Percentiles rank a stretch among this genome's conserved stretches.
phyloP scores from a whole-genome alignment of 805 yeast species.

The Saccharomycopsis synnaedendra region DNA sequence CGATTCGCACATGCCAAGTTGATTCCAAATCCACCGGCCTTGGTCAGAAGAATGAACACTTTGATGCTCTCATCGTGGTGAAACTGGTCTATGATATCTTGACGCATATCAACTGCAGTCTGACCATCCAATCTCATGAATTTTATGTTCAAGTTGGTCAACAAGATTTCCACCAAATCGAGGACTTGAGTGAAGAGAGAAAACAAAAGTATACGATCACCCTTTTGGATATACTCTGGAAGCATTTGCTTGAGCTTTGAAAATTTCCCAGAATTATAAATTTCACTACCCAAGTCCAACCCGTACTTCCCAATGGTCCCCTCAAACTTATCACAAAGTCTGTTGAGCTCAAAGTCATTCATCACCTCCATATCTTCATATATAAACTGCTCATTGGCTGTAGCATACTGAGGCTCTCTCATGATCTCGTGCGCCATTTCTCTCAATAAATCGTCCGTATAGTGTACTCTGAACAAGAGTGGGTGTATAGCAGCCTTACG shows the following conservation, averaged over 20 bases:
- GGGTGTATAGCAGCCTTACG: conserved; percentile 95
- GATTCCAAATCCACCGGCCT: conserved; percentile 98
- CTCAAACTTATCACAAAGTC: conserved; percentile 63
- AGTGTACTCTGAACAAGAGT: conserved; percentile 59
- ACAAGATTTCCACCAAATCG: conserved; percentile 72
- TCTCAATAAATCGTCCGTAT: conserved; percentile 40
- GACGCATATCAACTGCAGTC: conserved; percentile 88
- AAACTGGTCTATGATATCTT: conserved; percentile 80
- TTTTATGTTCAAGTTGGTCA: conserved; percentile 51
- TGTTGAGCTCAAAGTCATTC: conserved; percentile 83
- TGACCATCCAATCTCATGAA: conserved; percentile 88
- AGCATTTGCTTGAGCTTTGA: conserved; percentile 43
- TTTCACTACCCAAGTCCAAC: conserved; percentile 43
- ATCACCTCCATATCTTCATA: conserved; percentile 91
- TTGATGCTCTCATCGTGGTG: conserved; percentile 76
- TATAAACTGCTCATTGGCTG: conserved; percentile 69
- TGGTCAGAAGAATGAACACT: conserved; percentile 80
- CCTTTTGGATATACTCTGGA: conserved; percentile 39
- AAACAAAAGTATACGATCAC: conserved; percentile 67
- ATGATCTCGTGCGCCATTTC: conserved; percentile 71
- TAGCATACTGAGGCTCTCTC: conserved; percentile 67
- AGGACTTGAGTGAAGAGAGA: conserved; percentile 89
- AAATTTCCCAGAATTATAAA: conserved; percentile 67
- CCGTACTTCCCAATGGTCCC: conserved; percentile 42
- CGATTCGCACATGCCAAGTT: conserved; percentile 91